Conservation (phyloP, 768 basidiomycete genomes). For the Amanita polypyramis region DNA sequence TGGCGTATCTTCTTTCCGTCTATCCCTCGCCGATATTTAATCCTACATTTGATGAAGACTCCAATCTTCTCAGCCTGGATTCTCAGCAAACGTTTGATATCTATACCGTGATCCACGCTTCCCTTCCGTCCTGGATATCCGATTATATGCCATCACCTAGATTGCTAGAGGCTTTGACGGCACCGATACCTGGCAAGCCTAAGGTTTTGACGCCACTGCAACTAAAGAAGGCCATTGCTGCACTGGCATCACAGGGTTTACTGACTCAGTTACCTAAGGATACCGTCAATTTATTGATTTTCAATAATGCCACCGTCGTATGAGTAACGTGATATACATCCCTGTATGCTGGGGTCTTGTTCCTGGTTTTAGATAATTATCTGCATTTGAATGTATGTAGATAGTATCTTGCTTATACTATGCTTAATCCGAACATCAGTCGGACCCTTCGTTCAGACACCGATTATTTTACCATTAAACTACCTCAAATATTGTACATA, state of each 20-base stretch:
- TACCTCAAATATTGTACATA: too few relatives aligned
- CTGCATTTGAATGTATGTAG: background rate
- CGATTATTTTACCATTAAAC: too few relatives aligned
- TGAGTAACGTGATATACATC: background rate
- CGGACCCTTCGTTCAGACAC: too few relatives aligned
- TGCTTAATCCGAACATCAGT: too few relatives aligned
- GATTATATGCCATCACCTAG: slow-evolving; percentile 45
- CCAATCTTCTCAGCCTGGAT: slow-evolving; percentile 24
- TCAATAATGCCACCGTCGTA: slow-evolving; percentile 60
- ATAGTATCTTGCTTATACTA: too few relatives aligned
- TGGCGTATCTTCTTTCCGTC: slow-evolving; percentile 88
- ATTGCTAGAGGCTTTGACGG: slow-evolving; percentile 30
- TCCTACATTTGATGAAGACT: slow-evolving; percentile 32
- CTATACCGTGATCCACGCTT: slow-evolving; percentile 43
- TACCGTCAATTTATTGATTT: slow-evolving; percentile 67
- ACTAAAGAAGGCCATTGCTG: slow-evolving; percentile 67
- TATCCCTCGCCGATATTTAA: slow-evolving; percentile 62
- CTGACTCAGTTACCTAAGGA: slow-evolving; percentile 39
- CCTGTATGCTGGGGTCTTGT: background rate
- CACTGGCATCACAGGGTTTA: slow-evolving; percentile 41
- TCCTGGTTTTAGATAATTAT: background rate
- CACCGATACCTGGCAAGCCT: slow-evolving; percentile 28
- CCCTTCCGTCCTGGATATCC: slow-evolving; percentile 49
- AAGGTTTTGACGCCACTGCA: slow-evolving; percentile 49
- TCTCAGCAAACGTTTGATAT: slow-evolving; percentile 27